Evolutionary conservation across 2,329 filamentous ascomycete genomes (phyloP).

Genomic region (Neofusicoccum cordaticola): DNA sequence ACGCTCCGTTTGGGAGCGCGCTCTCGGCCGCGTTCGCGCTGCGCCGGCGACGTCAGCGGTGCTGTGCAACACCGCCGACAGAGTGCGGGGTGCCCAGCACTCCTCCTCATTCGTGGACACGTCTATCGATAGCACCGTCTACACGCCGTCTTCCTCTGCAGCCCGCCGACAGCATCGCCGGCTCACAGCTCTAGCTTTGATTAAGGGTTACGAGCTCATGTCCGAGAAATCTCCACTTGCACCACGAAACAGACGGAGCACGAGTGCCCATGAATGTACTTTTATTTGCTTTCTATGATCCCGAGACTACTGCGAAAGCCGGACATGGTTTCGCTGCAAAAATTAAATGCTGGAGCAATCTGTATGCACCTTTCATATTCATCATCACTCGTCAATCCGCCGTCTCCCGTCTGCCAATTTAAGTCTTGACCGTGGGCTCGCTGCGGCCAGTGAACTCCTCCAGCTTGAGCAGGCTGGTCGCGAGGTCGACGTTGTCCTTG

Average conservation of each 20-base stretch:
- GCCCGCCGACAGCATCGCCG: neutral
- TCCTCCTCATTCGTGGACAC: too few relatives aligned
- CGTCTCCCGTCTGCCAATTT: conserved; percentile 30
- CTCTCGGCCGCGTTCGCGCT: neutral
- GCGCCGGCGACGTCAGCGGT: neutral
- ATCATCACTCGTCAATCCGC: conserved; percentile 16
- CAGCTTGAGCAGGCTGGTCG: conserved; percentile 82
- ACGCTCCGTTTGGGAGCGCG: neutral
- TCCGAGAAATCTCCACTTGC: neutral
- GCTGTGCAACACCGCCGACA: neutral
- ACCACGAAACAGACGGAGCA: neutral
- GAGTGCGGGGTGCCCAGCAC: neutral
- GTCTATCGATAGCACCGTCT: neutral
- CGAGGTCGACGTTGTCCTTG: conserved; percentile 81
- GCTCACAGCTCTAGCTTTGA: neutral
- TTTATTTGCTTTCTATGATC: conserved; percentile 9
- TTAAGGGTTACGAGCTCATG: neutral
- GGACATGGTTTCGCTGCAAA: conserved; percentile 1
- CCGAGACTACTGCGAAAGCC: neutral
- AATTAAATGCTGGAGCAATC: conserved; percentile 4
- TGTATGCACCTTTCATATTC: conserved; percentile 1
- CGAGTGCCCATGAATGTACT: conserved; percentile 18
- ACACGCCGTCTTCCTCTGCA: neutral
- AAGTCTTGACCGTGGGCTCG: conserved; percentile 96
- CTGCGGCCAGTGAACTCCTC: conserved; percentile 90